Conservation (phyloP, 257 asterid species). For the Cordia subcordata region DNA sequence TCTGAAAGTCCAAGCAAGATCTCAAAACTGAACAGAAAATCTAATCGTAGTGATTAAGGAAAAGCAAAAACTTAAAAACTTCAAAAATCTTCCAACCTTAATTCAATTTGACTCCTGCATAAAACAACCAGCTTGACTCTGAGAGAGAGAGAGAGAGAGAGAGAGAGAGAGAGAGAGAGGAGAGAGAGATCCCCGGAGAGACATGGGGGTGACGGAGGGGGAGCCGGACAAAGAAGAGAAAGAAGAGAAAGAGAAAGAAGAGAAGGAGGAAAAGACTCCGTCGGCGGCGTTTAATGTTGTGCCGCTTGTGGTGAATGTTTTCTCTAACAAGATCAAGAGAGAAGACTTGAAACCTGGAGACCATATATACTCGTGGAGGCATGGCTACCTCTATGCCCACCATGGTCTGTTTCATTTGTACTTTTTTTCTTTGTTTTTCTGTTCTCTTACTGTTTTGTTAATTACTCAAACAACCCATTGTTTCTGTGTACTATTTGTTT, state of each 20-base stretch:
- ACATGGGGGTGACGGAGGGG: too few relatives aligned
- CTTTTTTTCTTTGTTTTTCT: neutral
- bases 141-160: too few relatives aligned
- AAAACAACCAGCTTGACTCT: too few relatives aligned
- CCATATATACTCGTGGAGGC: slow-evolving; percentile 6
- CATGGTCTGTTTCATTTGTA: neutral
- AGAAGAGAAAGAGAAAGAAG: slow-evolving; percentile 16
- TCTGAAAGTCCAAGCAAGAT: too few relatives aligned
- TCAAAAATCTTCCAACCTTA: too few relatives aligned
- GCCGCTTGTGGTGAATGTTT: neutral
- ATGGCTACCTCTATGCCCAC: neutral
- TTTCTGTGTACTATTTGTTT: neutral
- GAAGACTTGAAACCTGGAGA: neutral
- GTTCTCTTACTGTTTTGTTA: neutral
- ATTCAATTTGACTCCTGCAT: too few relatives aligned
- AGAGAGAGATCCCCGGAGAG: too few relatives aligned
- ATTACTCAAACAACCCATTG: neutral
- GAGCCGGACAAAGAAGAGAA: too few relatives aligned
- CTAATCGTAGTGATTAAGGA: too few relatives aligned
- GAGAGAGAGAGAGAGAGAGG: neutral
- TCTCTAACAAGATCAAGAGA: slow-evolving; percentile 2
- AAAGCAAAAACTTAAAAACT: too few relatives aligned
- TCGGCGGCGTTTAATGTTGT: too few relatives aligned
- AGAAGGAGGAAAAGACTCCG: slow-evolving; percentile 17
- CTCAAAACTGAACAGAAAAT: too few relatives aligned